Evolutionary conservation across 2,329 filamentous ascomycete species (phyloP), one percentile per base, ranked within the genome.

Genomic region (Trichoderma sp.): DNA sequence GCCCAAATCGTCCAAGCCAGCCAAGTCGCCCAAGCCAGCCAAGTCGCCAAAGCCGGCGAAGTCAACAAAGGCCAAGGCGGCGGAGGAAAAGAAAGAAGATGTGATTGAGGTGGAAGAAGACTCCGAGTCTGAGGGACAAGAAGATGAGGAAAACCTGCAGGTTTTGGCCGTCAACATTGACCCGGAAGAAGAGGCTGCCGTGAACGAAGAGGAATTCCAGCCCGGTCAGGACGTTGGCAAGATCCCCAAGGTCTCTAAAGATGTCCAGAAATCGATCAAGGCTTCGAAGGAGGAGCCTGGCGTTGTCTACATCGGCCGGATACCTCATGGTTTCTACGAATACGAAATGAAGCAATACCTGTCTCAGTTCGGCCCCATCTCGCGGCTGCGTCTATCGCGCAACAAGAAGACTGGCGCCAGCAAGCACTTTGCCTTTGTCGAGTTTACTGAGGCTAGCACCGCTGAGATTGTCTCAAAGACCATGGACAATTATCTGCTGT

Each of bases 401-500:
- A 98, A 97, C 84, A 93, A 92, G 80, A 91, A 91, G 79, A 98
- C 94, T 1, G 95, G 95, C 67, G 88, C 89, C 68, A 93, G 91
- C 78, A 97, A 95, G 83, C 95, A 98, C 83, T 97, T 91, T 76
- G 95, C 93, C 35, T 99, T 97, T 79, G 86, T 99, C 75, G 93
- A 99, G 80, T 99, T 99, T 76, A 82, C 84, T 37, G 90, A 93
- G 67, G 92, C 93, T 58, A 81, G 80, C 71, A 87, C 86, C n/a
- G 94, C 95, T 45, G 90, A 92, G 74, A 93, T 98, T 73, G 94
- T 97, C 34, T 90, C 92, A 59, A 92, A 93, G 81, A 97, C 95
- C 25, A 99, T 99, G 95, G 89, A 97, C 84, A 96, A 94, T 81
- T 99, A 99, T 80, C 88, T 98, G 45, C 86, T 99, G 76, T 98